phyloP scores from a whole-genome alignment of 257 asterid species.

The Catharanthus roseus region DNA sequence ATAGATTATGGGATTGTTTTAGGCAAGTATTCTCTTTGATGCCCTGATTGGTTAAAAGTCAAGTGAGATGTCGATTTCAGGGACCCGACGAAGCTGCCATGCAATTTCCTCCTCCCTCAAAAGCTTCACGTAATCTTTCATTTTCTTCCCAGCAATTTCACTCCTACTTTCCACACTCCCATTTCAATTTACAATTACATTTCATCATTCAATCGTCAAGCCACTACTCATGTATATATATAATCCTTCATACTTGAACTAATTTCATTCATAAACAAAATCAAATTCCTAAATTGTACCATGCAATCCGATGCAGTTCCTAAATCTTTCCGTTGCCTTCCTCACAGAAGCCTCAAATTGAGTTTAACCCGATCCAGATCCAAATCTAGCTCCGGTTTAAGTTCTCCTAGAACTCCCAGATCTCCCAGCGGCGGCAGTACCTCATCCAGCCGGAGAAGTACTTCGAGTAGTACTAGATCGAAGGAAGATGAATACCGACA shows the following conservation, averaged over 20 bases:
- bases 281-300: not conserved
- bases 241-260: no score
- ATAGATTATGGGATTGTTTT: no score
- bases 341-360: conserved; percentile 24
- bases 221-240: no score
- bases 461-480: not conserved
- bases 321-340: conserved; percentile 27
- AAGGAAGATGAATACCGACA: conserved; percentile 41
- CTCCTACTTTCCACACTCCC: conserved; percentile 17
- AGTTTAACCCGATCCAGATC: conserved; percentile 21
- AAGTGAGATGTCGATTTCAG: no score
- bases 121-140: conserved; percentile 17
- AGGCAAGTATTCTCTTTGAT: no score
- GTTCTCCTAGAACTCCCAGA: conserved; percentile 24
- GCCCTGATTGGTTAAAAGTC: no score
- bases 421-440: conserved; percentile 2
- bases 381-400: conserved; percentile 21
- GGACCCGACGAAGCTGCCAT: conserved; percentile 25
- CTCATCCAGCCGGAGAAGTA: conserved; percentile 12
- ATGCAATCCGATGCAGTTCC: conserved; percentile 26
- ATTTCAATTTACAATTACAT: not conserved
- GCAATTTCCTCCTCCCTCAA: conserved; percentile 29
- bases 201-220: not conserved
- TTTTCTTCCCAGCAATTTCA: conserved; percentile 20
- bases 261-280: no score